Evolutionary conservation across 1,284 basidiomycete species (phyloP), one percentile per base, ranked within the genome.

Genomic region (Austroboletus novae-zelandiae): DNA sequence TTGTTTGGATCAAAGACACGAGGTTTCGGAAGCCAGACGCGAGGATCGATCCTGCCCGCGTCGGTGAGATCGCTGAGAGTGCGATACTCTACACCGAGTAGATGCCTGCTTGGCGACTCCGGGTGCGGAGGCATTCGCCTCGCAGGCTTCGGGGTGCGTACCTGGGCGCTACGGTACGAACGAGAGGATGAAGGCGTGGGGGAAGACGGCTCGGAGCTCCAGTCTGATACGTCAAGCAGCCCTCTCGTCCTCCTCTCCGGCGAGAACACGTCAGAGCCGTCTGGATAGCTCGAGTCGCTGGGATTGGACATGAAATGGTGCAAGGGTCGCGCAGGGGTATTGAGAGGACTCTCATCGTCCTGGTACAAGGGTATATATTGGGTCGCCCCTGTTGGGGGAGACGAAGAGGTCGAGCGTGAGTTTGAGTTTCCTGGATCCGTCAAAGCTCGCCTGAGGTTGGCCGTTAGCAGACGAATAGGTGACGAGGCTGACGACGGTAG

Each of bases 1-100:
- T 58, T 64, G 51, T 51, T 52, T 13, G 63, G 61, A 44, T 70
- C 53, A 39, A 67, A 69, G 27, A 51, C 10, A 10, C 60, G 66
- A 32, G 56, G 36, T 42, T 44, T 42, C 7, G 66, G 68, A 39
- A 56, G 46, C 67, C 66, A 70, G 18, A 69, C 14, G 9, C 66
- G 64, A 46, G 65, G 30, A 43, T 70, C 68, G 25, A 52, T 37
- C 4, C 42, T 43, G 45, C 52, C 25, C 27, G 15, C 35, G 13
- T 50, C 50, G 11, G 42, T 39, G 31, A 66, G 43, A 14, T 66
- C 61, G 37, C 50, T n/a, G 30, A 68, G 45, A 39, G 43, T 52
- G 13, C 40, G 55, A 49, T 69, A 66, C 20, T 40, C 35, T 29
- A 68, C 56, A 9, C 64, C 64, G 20, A 23, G 20, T 31, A 4